Percentiles rank a stretch among this genome's conserved stretches.
Conservation (phyloP, 2,329 filamentous ascomycete species). For the Rutstroemia sp. region DNA sequence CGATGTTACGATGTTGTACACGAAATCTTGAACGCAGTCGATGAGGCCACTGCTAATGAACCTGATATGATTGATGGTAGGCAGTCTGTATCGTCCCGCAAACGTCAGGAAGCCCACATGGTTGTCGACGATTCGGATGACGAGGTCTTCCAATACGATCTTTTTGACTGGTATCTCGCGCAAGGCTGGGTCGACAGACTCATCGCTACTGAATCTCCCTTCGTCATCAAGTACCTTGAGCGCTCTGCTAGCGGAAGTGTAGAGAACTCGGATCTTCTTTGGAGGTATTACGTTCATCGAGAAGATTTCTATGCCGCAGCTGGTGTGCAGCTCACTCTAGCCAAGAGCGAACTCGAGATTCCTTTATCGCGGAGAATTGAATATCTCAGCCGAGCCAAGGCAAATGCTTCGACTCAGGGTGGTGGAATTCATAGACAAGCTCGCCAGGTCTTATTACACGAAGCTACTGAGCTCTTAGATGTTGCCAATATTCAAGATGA, state of each 20-base stretch:
- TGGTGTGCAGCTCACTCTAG: slow-evolving; percentile 74
- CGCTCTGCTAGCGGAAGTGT: slow-evolving; percentile 66
- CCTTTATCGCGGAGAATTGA: slow-evolving; percentile 80
- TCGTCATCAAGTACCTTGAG: slow-evolving; percentile 79
- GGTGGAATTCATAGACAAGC: slow-evolving; percentile 69
- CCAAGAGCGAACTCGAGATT: slow-evolving; percentile 73
- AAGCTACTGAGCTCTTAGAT: slow-evolving; percentile 80
- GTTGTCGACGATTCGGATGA: slow-evolving; percentile 85
- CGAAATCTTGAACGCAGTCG: slow-evolving; percentile 69
- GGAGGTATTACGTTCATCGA: slow-evolving; percentile 83
- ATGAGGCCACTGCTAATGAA: slow-evolving; percentile 59
- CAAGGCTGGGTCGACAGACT: slow-evolving; percentile 81
- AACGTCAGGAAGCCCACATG: slow-evolving; percentile 80
- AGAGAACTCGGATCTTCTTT: slow-evolving; percentile 81
- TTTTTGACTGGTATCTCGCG: slow-evolving; percentile 96
- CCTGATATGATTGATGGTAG: slow-evolving; percentile 73
- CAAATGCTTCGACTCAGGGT: slow-evolving; percentile 81
- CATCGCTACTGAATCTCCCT: slow-evolving; percentile 74
- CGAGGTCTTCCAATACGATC: slow-evolving; percentile 87
- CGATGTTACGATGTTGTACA: slow-evolving; percentile 85
- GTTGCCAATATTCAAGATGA: slow-evolving; percentile 95
- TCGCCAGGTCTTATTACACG: slow-evolving; percentile 78
- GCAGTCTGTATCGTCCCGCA: slow-evolving; percentile 66
- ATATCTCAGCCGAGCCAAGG: slow-evolving; percentile 83
- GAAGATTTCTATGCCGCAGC: slow-evolving; percentile 81